Evolutionary conservation across 495 filamentous ascomycete species (phyloP), one percentile per base, ranked within the genome.

Genomic region (Jackrogersella multiformis): DNA sequence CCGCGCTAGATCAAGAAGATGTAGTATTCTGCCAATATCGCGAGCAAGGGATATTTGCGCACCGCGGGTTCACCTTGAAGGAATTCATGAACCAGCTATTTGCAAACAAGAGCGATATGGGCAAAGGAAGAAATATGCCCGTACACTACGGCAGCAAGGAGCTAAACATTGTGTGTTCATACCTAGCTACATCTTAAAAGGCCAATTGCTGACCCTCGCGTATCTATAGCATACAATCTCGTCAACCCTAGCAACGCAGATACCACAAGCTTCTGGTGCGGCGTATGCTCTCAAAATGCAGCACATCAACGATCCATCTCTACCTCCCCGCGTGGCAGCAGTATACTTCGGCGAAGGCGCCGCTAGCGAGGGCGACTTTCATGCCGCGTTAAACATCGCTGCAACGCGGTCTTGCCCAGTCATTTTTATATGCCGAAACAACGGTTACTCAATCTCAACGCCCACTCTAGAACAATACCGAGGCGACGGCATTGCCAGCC

Each of bases 311-410:
- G 87, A 94, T 69, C 91, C 91, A 0, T 77, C 74, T 6, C 72
- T 77, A 3, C 81, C 87, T 9, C 85, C 87, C 5, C 82, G 92
- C 7, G 85, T 98, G 2, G 92, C 90, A 20, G 90, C 89, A 2
- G 95, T 92, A 72, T 98, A 94, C 77, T 98, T 99, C 69, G 95
- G 95, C 52, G 95, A 99, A 83, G 95, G 95, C n/a, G 96, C 96
- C 10, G 96, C 95, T 12, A 92, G 89, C 64, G 96, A 98, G 78
- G 95, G 96, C 23, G 95, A 99, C 76, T 99, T 99, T 80, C 95
- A 99, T 71, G 95, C 93, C 0, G 96, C 92, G 0, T 82, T 99
- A 24, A 99, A 99, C 73, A 94, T 99, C 49, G 95, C 95, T 16
- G 96, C 95, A 0, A 99, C 95, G 3, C 84, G 95, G 2, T 89